Evolutionary conservation across 805 yeast genomes (phyloP).

Genomic region (Zygoascus bituminiphila): DNA sequence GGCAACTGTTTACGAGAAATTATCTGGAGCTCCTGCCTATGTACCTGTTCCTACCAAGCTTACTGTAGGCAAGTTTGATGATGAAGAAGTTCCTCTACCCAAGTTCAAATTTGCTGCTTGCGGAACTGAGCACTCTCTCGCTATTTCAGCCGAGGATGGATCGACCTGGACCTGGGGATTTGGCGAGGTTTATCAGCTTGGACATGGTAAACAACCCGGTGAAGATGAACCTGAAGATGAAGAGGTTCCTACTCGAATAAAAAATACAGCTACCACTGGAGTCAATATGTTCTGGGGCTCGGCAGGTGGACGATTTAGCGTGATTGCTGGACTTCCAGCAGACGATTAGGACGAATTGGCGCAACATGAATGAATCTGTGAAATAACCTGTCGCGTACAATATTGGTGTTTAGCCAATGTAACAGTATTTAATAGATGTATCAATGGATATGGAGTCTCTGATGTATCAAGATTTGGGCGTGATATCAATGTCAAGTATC

Average conservation of each 20-base stretch:
- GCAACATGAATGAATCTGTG: too few relatives aligned
- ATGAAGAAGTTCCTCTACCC: constrained; percentile 33
- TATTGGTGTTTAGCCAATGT: neutral
- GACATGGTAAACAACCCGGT: constrained; percentile 71
- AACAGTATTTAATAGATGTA: neutral
- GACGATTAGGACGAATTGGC: neutral
- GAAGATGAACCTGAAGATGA: constrained; percentile 88
- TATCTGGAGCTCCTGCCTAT: constrained; percentile 64
- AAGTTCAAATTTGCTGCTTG: constrained; percentile 54
- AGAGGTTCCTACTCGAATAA: constrained; percentile 78
- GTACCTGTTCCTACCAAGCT: constrained; percentile 79
- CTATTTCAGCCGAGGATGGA: constrained; percentile 69
- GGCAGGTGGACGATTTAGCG: constrained; percentile 96
- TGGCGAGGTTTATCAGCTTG: constrained; percentile 94
- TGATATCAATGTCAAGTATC: too few relatives aligned
- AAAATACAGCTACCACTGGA: constrained; percentile 85
- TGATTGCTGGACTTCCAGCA: constrained; percentile 61
- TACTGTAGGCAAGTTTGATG: constrained; percentile 29
- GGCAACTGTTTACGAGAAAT: constrained; percentile 61
- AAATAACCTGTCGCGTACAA: neutral
- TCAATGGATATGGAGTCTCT: neutral
- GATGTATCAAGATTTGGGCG: too few relatives aligned
- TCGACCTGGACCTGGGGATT: constrained; percentile 94
- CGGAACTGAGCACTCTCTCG: constrained; percentile 91
- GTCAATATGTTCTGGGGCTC: constrained; percentile 65